A percentile compares a stretch with the other conserved stretches of the same genome.
These are phyloP conservation scores for Salix dunnii DNA, from an alignment of 345 rosid species.

Conservation along the genomic window DNA sequence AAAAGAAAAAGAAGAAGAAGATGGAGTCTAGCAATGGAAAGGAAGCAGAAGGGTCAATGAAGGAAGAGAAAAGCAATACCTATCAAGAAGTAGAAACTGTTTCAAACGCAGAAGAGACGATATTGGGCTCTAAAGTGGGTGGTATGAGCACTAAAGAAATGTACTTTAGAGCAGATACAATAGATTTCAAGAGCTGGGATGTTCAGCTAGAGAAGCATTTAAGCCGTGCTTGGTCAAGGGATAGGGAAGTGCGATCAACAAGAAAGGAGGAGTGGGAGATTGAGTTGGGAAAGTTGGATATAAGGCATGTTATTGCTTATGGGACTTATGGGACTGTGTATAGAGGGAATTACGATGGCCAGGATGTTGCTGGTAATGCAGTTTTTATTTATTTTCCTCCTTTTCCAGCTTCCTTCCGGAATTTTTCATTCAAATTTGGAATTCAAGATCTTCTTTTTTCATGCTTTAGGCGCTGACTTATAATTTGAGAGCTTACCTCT, in stretches of 20 bases:
- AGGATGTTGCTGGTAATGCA: conserved; percentile 32
- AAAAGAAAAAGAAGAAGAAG: background rate
- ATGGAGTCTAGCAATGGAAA: conserved; percentile 18
- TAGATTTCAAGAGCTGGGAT: conserved; percentile 38
- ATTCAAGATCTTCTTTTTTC: background rate
- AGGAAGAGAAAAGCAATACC: background rate
- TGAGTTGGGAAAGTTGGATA: conserved; percentile 26
- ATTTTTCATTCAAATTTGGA: background rate
- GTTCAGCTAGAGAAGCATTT: conserved; percentile 33
- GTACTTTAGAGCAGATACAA: conserved; percentile 28
- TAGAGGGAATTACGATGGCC: conserved; percentile 34
- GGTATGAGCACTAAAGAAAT: conserved; percentile 16
- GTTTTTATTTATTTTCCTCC: background rate
- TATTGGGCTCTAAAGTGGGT: conserved; percentile 16
- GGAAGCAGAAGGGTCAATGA: conserved; percentile 10
- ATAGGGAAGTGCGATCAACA: conserved; percentile 11
- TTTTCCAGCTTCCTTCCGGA: background rate
- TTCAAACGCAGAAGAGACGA: background rate
- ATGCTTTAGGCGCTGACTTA: background rate
- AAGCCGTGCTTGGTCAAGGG: conserved; percentile 34
- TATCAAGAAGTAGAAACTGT: background rate
- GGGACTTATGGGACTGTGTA: conserved; percentile 35
- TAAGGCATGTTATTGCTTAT: conserved; percentile 25
- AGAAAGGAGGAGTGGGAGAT: conserved; percentile 31
- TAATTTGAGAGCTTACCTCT: background rate